Base-by-base conservation (phyloP, 1,284 basidiomycete species). In the Trichosporon coremiiforme region DNA sequence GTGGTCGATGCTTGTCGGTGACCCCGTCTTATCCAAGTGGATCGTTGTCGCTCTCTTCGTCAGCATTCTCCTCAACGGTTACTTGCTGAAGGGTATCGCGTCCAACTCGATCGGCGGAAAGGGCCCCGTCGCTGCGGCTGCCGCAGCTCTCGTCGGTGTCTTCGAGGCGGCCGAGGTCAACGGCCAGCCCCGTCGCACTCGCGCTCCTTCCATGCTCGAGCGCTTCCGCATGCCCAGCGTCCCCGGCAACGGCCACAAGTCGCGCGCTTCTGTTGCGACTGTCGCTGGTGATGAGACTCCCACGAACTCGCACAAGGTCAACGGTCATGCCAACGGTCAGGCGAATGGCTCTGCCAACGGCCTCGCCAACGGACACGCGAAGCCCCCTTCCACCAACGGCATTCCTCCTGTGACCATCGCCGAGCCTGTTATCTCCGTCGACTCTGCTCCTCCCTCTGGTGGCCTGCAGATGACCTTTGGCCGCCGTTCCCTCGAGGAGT, bases 1-100 rank as follows among this genome's bases (percentile, higher is more conserved):
- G n/a, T 98, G 95, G 96, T 94, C 93, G 8, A 86, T 87, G n/a
- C 89, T 98, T 73, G 94, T 98, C 67, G 94, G 94, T 36, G 96
- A 99, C 80, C 96, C 96, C 0, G 89, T 98, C 68, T 85, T 99
- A 75, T 91, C 90, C 78, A 99, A 99, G 85, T 97, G 94, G 93
- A 96, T 99, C 77, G 92, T 98, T 68, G 86, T 95, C 67, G 87
- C 92, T 17, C 89, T 99, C 38, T 91, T 90, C 2, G 88, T 96
- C 75, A 94, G 91, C 73, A 90, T 99, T 73, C 89, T 91, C 72
- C 86, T 99, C 73, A 99, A 99, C 77, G 95, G 94, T 0, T 98
- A 95, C 81, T 86, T 99, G 38, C 87, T 99, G 73, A 96, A 95
- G 83, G 87, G 87, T 17, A 88, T 88, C 71, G 87, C 87, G 0